These are phyloP conservation scores for Cyclotella kingstonii DNA, from an alignment of 108 stramenopile genomes.

Conservation along the genomic window DNA sequence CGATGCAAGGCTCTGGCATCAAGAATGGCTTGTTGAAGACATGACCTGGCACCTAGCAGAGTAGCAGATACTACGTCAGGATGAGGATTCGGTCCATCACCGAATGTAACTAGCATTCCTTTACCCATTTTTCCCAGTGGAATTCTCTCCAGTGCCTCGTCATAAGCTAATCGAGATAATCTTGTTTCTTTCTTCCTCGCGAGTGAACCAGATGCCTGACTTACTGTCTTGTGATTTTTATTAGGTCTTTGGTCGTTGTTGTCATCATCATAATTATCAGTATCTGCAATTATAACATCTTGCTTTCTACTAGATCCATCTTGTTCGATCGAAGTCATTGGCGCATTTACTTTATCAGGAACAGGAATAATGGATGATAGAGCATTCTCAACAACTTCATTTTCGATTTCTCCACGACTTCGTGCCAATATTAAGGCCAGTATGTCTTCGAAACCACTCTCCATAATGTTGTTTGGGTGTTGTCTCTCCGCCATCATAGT, in stretches of 20 bases:
- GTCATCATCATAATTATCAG: conserved; percentile 44
- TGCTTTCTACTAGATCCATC: background rate
- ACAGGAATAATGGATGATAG: conserved; percentile 40
- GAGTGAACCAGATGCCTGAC: too few relatives aligned
- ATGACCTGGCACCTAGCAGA: conserved; percentile 57
- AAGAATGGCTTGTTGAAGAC: conserved; percentile 60
- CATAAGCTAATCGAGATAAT: conserved; percentile 18
- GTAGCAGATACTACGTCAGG: conserved; percentile 54
- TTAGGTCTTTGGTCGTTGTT: too few relatives aligned
- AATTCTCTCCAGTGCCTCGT: conserved; percentile 45
- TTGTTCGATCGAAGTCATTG: background rate
- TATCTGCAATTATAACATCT: conserved; percentile 21
- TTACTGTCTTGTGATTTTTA: too few relatives aligned
- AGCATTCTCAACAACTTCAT: conserved; percentile 61
- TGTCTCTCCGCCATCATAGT: background rate
- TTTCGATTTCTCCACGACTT: conserved; percentile 56
- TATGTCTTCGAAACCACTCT: conserved; percentile 53
- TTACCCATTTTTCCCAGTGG: conserved; percentile 71
- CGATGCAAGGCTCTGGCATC: conserved; percentile 76
- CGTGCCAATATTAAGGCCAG: conserved; percentile 51
- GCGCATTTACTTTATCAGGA: conserved; percentile 8
- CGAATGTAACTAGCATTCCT: conserved; percentile 79
- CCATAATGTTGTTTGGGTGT: conserved; percentile 5
- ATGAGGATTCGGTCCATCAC: conserved; percentile 62
- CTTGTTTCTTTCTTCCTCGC: too few relatives aligned